phyloP scores from a whole-genome alignment of 2,329 filamentous ascomycete species.

The Colletotrichum chlorophyti region DNA sequence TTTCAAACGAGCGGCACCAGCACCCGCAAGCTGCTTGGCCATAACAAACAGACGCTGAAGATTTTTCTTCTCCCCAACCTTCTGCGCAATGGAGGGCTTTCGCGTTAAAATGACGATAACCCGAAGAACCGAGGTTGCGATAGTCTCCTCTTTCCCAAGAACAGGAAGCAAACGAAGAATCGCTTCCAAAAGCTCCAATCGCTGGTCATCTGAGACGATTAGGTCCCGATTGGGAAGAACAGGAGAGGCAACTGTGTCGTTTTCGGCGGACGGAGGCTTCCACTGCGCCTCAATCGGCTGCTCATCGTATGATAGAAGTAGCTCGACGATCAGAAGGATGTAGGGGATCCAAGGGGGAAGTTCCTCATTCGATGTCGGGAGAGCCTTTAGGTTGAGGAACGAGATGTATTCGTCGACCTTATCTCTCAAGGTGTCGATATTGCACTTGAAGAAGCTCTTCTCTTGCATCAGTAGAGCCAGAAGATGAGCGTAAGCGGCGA shows the following conservation, averaged over 20 bases:
- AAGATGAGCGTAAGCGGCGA: constrained; percentile 91
- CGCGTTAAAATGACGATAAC: constrained; percentile 89
- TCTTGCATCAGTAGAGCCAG: constrained; percentile 88
- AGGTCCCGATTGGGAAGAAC: constrained; percentile 53
- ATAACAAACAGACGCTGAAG: constrained; percentile 92
- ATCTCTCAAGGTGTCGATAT: constrained; percentile 76
- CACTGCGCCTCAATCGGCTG: constrained; percentile 78
- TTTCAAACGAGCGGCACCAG: constrained; percentile 75
- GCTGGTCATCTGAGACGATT: constrained; percentile 69
- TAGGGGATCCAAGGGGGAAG: constrained; percentile 93
- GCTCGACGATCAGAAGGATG: constrained; percentile 88
- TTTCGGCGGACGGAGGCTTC: constrained; percentile 62
- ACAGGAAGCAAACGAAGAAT: constrained; percentile 86
- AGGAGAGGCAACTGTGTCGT: constrained; percentile 57
- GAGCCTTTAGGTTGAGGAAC: constrained; percentile 73
- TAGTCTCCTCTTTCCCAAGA: constrained; percentile 83
- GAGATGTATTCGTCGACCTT: constrained; percentile 77
- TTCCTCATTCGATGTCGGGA: constrained; percentile 59
- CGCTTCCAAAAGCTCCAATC: constrained; percentile 74
- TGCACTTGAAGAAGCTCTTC: constrained; percentile 78
- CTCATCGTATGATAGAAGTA: constrained; percentile 86
- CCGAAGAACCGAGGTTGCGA: constrained; percentile 83
- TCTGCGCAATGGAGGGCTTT: constrained; percentile 74
- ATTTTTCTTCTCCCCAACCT: constrained; percentile 86
- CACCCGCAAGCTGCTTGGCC: constrained; percentile 87